Conservation (phyloP, 2,329 filamentous ascomycete genomes). For the Verticillium nubilum region DNA sequence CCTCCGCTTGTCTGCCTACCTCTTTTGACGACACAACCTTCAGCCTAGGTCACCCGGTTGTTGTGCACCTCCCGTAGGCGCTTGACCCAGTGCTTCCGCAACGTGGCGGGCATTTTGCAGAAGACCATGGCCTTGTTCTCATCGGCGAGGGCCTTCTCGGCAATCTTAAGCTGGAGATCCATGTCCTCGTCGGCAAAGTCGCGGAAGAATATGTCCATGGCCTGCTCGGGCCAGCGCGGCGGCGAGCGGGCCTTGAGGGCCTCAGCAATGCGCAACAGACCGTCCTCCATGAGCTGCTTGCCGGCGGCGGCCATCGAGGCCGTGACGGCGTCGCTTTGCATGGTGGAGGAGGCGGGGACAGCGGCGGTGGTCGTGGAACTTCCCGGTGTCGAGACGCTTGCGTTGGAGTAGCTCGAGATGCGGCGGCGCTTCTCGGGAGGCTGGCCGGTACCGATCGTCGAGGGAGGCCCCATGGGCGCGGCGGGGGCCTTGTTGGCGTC, state of each 20-base stretch:
- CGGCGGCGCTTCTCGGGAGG: conserved; percentile 27
- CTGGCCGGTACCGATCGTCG: not conserved
- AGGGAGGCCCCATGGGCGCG: conserved; percentile 8
- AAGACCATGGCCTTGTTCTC: conserved; percentile 57
- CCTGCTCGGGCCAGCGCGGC: conserved; percentile 50
- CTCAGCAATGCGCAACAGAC: conserved; percentile 28
- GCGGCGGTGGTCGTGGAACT: conserved; percentile 17
- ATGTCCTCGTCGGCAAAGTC: conserved; percentile 53
- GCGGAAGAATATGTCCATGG: conserved; percentile 53
- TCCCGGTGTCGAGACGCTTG: conserved; percentile 2
- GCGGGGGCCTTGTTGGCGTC: conserved; percentile 8
- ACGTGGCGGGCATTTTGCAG: conserved; percentile 50
- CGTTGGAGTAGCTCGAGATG: conserved; percentile 18
- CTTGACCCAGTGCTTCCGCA: conserved; percentile 53
- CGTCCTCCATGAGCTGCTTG: conserved; percentile 26
- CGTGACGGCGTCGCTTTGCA: conserved; percentile 21
- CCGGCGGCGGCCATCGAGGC: conserved; percentile 16
- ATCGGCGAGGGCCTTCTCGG: conserved; percentile 52
- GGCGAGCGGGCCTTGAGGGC: conserved; percentile 31
- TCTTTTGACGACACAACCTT: not conserved
- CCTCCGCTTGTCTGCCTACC: not conserved
- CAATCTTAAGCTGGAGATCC: conserved; percentile 54
- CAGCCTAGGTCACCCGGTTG: conserved; percentile 22
- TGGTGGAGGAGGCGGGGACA: conserved; percentile 24
- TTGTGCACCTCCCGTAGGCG: conserved; percentile 42